Percentiles rank a stretch among this genome's conserved stretches.
Conservation (phyloP, 2,329 filamentous ascomycete species). For the Epichloe amarillans region DNA sequence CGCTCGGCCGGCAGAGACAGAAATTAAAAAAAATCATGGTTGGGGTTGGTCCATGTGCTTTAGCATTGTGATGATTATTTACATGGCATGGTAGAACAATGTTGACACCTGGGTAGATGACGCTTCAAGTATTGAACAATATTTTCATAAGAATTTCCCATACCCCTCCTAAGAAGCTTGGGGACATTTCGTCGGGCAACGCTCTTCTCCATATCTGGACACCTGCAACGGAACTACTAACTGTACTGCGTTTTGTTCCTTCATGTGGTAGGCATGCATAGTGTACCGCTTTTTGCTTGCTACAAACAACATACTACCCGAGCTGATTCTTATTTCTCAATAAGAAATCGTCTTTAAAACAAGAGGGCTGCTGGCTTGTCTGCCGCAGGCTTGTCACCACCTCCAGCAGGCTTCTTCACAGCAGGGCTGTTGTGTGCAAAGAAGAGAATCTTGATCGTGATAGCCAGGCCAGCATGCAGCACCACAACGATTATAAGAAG, state of each 20-base stretch:
- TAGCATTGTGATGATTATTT: no score
- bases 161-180: not conserved
- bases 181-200: not conserved
- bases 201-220: not conserved
- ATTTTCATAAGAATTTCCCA: not conserved
- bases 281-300: not conserved
- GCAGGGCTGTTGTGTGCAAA: constrained; percentile 63
- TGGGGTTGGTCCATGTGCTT: no score
- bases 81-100: not conserved
- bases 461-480: constrained; percentile 76
- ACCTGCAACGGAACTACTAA: not conserved
- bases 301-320: not conserved
- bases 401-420: constrained; percentile 25
- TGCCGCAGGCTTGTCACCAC: constrained; percentile 11
- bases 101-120: not conserved
- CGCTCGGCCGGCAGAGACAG: not conserved
- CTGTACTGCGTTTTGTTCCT: not conserved
- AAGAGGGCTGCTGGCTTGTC: constrained; percentile 10
- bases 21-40: no score
- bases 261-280: no score
- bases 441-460: constrained; percentile 94
- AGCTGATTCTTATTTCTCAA: not conserved
- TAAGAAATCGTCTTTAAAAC: constrained; percentile 7
- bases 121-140: not conserved
- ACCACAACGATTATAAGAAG: constrained; percentile 72